A percentile compares a stretch with the other conserved stretches of the same genome.
Conservation (phyloP, 1,139 yeast species). For the Pneumocystis oryctolagi region DNA sequence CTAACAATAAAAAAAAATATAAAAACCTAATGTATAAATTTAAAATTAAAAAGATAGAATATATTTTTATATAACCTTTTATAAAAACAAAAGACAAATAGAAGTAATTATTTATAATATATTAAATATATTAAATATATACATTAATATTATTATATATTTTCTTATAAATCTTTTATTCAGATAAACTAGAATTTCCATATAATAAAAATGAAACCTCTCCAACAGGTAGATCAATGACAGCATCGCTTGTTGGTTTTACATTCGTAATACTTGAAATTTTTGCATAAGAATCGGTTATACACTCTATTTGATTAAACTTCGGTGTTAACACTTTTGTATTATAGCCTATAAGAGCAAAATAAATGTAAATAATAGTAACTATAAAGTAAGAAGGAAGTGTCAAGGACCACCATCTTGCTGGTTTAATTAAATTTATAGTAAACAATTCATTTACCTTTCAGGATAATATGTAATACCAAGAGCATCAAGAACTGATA, state of each 20-base stretch:
- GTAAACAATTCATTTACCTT: constrained; percentile 20
- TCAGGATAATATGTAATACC: constrained; percentile 67
- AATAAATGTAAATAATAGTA: constrained; percentile 54
- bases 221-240: constrained; percentile 64
- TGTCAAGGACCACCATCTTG: constrained; percentile 64
- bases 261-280: constrained; percentile 28
- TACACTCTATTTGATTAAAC: constrained; percentile 43
- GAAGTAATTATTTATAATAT: background rate
- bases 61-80: background rate
- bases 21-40: background rate
- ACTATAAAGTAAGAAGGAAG: constrained; percentile 56
- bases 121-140: background rate
- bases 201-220: constrained; percentile 29
- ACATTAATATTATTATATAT: background rate
- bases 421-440: background rate
- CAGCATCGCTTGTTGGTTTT: constrained; percentile 55
- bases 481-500: constrained; percentile 34
- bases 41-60: background rate
- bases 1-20: background rate
- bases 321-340: constrained; percentile 53
- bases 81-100: background rate
- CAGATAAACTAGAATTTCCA: background rate
- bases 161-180: background rate
- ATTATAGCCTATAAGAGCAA: constrained; percentile 56
- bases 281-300: constrained; percentile 53